phyloP scores from a whole-genome alignment of 139 green algal species.

The Cymbomonas tetramitiformis region DNA sequence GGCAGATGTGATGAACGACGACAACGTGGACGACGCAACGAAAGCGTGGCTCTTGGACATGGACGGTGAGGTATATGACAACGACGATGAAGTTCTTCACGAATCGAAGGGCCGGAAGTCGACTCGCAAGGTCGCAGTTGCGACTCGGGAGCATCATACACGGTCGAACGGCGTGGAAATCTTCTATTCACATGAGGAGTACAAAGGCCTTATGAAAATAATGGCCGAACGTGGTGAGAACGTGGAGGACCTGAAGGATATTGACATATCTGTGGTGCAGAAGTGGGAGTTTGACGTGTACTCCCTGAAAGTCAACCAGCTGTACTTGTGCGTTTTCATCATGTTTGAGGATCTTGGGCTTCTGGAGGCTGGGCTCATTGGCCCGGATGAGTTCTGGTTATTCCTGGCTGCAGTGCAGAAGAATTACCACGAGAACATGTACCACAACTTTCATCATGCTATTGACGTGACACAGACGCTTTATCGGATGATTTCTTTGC shows the following conservation, averaged over 20 bases:
- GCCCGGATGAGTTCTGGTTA: constrained; percentile 24
- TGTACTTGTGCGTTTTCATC: constrained; percentile 20
- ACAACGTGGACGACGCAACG: constrained; percentile 30
- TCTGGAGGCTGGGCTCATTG: constrained; percentile 13
- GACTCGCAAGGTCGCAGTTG: not conserved
- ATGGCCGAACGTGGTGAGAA: not conserved
- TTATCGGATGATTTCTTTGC: constrained; percentile 32
- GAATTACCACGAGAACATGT: constrained; percentile 19
- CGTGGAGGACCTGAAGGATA: constrained; percentile 8
- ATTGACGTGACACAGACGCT: constrained; percentile 43
- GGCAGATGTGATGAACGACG: constrained; percentile 20
- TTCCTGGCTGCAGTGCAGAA: constrained; percentile 27
- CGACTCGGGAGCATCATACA: not conserved
- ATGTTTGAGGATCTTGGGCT: constrained; percentile 38
- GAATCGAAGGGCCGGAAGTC: constrained; percentile 4
- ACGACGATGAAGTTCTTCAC: not conserved
- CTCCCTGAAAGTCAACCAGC: constrained; percentile 7
- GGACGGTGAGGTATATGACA: not conserved
- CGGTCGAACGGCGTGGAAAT: not conserved
- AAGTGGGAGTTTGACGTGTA: constrained; percentile 38
- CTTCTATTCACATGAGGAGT: not conserved
- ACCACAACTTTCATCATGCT: constrained; percentile 53
- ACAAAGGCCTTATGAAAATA: not conserved
- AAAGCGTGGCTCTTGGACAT: not conserved
- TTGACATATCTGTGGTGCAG: constrained; percentile 17